phyloP scores from a whole-genome alignment of 106 monocot genomes.

The Allium sativum region DNA sequence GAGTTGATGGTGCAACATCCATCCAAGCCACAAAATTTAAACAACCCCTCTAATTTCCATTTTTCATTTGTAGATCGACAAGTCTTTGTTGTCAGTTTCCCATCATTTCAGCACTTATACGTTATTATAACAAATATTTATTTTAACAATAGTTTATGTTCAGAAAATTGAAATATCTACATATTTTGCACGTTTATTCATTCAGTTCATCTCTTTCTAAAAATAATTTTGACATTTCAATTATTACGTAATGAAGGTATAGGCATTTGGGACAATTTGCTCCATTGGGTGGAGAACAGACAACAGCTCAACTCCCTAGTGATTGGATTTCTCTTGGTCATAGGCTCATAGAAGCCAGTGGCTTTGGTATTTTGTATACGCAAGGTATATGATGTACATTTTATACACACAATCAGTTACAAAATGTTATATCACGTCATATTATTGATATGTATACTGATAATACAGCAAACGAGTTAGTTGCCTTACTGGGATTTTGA shows the following conservation, averaged over 20 bases:
- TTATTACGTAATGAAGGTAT: slow-evolving; percentile 16
- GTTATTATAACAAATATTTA: background rate
- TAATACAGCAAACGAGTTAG: slow-evolving; percentile 54
- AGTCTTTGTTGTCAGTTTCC: background rate
- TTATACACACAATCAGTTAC: background rate
- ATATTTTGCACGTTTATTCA: background rate
- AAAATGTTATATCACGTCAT: background rate
- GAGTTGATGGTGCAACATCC: too few species aligned
- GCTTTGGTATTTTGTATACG: slow-evolving; percentile 94
- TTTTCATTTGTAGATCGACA: background rate
- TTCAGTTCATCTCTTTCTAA: background rate
- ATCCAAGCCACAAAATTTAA: too few species aligned
- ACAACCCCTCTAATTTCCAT: background rate
- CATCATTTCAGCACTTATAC: background rate
- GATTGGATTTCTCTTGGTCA: slow-evolving; percentile 84
- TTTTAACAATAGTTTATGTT: background rate
- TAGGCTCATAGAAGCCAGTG: slow-evolving; percentile 78
- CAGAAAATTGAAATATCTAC: background rate
- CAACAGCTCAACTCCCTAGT: slow-evolving; percentile 46
- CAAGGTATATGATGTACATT: slow-evolving; percentile 22
- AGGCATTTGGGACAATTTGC: slow-evolving; percentile 67
- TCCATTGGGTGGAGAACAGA: slow-evolving; percentile 57
- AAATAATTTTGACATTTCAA: background rate
- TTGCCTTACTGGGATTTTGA: slow-evolving; percentile 47
- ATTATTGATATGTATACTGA: too few species aligned